Evolutionary conservation across 2,329 filamentous ascomycete species (phyloP).

Genomic region (Thermothelomyces thermophilus): DNA sequence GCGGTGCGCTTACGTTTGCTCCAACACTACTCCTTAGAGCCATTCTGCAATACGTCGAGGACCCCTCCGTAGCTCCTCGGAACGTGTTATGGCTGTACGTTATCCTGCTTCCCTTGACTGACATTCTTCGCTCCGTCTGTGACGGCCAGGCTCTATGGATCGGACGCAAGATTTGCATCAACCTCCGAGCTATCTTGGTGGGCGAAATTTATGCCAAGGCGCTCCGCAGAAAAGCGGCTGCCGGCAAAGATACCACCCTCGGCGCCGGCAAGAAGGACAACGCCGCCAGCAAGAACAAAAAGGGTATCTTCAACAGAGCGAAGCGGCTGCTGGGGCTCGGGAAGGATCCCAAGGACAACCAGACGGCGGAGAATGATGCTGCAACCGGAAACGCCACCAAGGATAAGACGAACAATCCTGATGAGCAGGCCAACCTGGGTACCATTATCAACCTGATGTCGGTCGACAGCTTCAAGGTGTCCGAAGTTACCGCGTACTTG

Average conservation of each 20-base stretch:
- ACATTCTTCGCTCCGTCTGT: conserved; percentile 71
- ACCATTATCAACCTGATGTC: conserved; percentile 99
- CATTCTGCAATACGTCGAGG: conserved; percentile 91
- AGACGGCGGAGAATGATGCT: conserved; percentile 27
- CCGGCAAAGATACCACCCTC: conserved; percentile 66
- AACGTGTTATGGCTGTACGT: conserved; percentile 97
- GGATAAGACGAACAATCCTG: conserved; percentile 36
- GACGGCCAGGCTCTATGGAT: conserved; percentile 89
- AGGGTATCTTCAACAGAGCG: conserved; percentile 41
- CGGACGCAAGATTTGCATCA: conserved; percentile 88
- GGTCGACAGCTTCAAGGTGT: conserved; percentile 97
- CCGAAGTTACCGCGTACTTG: conserved; percentile 87
- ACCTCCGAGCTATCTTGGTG: conserved; percentile 87
- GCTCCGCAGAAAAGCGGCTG: conserved; percentile 79
- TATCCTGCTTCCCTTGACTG: conserved; percentile 77
- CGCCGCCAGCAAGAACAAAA: conserved; percentile 33
- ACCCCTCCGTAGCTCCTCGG: conserved; percentile 63
- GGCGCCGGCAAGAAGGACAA: conserved; percentile 44
- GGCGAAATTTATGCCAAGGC: conserved; percentile 97
- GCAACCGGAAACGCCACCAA: conserved; percentile 33
- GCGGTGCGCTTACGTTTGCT: conserved; percentile 79
- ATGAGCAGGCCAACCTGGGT: conserved; percentile 81
- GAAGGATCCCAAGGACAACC: conserved; percentile 42
- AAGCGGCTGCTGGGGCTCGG: conserved; percentile 56
- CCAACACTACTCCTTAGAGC: conserved; percentile 86